Evolutionary conservation across 805 yeast genomes (phyloP), one percentile per base, ranked within the genome.

Genomic region (Lachancea cidri): DNA sequence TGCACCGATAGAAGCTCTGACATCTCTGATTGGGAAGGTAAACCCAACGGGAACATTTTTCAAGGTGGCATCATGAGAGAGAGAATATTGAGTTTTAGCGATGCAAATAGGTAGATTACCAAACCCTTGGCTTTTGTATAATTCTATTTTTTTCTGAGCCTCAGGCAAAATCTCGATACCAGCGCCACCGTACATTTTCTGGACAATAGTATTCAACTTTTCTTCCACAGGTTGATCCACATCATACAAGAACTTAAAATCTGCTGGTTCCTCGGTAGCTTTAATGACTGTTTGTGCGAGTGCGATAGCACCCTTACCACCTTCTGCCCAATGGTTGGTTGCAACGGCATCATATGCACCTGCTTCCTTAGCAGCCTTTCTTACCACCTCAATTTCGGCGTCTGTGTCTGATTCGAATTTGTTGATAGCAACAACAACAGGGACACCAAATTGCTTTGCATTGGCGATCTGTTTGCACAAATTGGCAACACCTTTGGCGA

Each of bases 41-140:
- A 89, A 91, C 6, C 95, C 96, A 16, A 83, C 78, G 50, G 98
- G 98, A 33, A 87, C 96, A 61, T 96, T 96, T 70, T 89, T 89
- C 64, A 93, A 75, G 17, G 77, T 70, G 33, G 98, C 88, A 66
- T 91, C 98, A 60, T 89, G 97, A 2, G 97, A 88, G 52, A 91
- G 72, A 1, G 96, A 87, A 72, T 91, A 91, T 67, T 91, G 98
- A 2, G 98, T 91, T 74, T 91, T 91, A 44, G 98, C 98, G 58
- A 91, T 85, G 69, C 98, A 91, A 54, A 91, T 82, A 43, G 98
- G 98, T 60, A 91, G 71, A 59, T 87, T 79, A 48, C 82, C 88
- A 64, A 83, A 91, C 2, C 97, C 97, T 71, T 88, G 96, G 38
- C 72, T 65, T 27, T 87, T 81, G 70, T 87, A 89, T 43, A 79